Conservation (phyloP, 2,329 filamentous ascomycete species). For the Akanthomyces lecanii region DNA sequence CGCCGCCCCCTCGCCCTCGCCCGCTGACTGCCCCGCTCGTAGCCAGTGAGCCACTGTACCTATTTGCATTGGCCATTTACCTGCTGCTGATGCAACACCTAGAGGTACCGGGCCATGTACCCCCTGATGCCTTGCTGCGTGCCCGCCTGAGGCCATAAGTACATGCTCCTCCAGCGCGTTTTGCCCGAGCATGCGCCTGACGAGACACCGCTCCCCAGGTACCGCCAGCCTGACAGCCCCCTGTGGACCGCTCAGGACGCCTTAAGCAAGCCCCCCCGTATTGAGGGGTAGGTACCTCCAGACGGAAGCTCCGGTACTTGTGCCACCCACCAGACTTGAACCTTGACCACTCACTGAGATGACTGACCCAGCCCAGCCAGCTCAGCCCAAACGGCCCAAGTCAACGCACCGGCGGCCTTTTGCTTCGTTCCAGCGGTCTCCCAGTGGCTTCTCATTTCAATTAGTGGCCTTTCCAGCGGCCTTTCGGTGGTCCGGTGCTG, state of each 20-base stretch:
- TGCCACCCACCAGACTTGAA: neutral
- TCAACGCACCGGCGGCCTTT: neutral
- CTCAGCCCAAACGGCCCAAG: neutral
- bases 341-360: neutral
- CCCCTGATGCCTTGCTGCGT: neutral
- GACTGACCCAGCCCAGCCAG: constrained; percentile 3
- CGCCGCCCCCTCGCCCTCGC: constrained; percentile 13
- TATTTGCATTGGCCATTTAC: neutral
- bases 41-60: neutral
- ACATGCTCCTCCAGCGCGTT: neutral
- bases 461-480: neutral
- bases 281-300: constrained; percentile 14
- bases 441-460: neutral
- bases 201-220: neutral
- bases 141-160: neutral
- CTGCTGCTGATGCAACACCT: neutral
- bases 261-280: neutral
- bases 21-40: constrained; percentile 14
- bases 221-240: constrained; percentile 1
- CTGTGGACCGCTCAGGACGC: neutral
- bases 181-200: neutral
- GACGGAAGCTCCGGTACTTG: constrained; percentile 9
- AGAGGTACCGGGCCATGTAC: constrained; percentile 5
- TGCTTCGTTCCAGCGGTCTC: constrained; percentile 1
- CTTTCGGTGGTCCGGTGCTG: neutral